Conservation (phyloP, 2,329 filamentous ascomycete species). For the Pseudogymnoascus sp. region DNA sequence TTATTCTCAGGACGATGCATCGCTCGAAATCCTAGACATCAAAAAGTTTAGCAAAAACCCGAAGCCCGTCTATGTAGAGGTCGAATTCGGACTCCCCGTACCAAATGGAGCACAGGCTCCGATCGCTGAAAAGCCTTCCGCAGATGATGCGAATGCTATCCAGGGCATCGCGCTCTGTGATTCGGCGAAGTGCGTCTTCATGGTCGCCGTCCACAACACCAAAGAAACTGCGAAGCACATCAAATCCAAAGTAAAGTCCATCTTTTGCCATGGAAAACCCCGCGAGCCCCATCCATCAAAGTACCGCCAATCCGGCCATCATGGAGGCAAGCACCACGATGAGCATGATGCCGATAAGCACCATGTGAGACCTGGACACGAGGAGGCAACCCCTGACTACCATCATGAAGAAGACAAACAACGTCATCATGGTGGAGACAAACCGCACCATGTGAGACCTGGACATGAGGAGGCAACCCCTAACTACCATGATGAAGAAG, state of each 20-base stretch:
- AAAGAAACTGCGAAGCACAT: background rate
- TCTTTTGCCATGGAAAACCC: background rate
- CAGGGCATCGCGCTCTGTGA: background rate
- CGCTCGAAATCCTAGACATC: background rate
- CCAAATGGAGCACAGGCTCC: background rate
- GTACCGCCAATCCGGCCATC: background rate
- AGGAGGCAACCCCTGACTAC: background rate
- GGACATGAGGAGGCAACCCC: too few species aligned
- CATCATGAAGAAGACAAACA: background rate
- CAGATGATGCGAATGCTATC: background rate
- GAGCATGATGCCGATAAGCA: background rate
- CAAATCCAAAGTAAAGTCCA: background rate
- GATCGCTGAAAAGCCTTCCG: background rate
- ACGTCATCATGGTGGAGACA: background rate
- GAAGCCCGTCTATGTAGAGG: background rate
- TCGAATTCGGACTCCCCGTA: background rate
- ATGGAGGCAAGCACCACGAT: background rate
- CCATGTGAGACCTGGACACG: background rate
- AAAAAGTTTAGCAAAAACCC: background rate
- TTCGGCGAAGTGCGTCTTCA: background rate
- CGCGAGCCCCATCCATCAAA: background rate
- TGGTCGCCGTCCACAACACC: slow-evolving; percentile 4
- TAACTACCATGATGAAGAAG: too few species aligned
- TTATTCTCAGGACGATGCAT: background rate
- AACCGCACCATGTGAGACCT: background rate